Evolutionary conservation across 1,139 yeast genomes (phyloP), one percentile per base, ranked within the genome.

Genomic region (Spathaspora sp.): DNA sequence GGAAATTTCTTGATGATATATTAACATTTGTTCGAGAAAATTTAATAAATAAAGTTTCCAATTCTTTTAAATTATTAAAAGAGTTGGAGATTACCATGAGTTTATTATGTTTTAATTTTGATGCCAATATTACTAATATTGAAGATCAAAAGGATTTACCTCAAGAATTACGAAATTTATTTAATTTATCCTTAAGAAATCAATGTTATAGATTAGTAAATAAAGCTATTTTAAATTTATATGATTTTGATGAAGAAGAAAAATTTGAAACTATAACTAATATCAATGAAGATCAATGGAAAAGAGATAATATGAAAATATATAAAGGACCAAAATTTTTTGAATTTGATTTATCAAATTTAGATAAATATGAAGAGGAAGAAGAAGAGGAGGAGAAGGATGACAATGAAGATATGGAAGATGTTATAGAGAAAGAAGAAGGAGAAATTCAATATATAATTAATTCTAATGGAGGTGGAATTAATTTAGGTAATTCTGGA

Each of bases 1-100:
- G 74, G 43, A 60, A 64, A 25, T 86, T 84, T 52, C 72, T 88
- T 41, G 66, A 80, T 49, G 71, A 69, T 9, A 74, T 86, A 7
- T 78, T 87, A 17, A 65, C 69, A 13, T 86, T 86, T 65, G 83
- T 86, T 2, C 72, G 84, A 47, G 81, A 76, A 33, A 81, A 82
- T 56, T 63, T 86, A 53, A 76, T 86, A 3, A 73, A 74, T 49
- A 76, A 82, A 62, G 84, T 87, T 18, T 62, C 80, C 40, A 70
- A 69, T 65, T 64, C 84, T 62, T 60, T 66, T 59, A 61, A 68
- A 59, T 51, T 83, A 67, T 58, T 84, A 63, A 78, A 80, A 50
- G 89, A 85, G 53, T 66, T 86, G 51, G 91, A 86, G 57, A 67
- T 82, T 31, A 81, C 89, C 8, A 84, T 86, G 89, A 83, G 89